phyloP scores from a whole-genome alignment of 225 moss, liverwort and hornwort genomes.

The Polytrichum formosum region DNA sequence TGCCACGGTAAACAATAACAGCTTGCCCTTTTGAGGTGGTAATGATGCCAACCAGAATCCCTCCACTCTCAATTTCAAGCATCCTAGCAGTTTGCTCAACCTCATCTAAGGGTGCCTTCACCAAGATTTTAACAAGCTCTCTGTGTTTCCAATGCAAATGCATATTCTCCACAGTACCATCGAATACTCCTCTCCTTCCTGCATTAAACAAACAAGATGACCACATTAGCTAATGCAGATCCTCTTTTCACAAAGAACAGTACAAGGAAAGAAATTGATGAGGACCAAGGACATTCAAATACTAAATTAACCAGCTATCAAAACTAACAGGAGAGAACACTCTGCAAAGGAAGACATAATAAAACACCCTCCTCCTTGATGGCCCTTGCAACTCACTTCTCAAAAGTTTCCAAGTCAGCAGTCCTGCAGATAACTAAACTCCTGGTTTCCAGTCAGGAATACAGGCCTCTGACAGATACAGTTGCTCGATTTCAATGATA shows the following conservation, averaged over 20 bases:
- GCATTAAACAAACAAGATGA: conserved; percentile 18
- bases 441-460: no score
- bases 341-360: not conserved
- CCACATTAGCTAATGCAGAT: conserved; percentile 3
- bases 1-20: conserved; percentile 83
- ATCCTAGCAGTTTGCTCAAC: conserved; percentile 80
- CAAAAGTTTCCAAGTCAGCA: not conserved
- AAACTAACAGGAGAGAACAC: not conserved
- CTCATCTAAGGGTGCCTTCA: conserved; percentile 68
- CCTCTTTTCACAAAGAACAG: not conserved
- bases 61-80: conserved; percentile 92
- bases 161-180: conserved; percentile 95
- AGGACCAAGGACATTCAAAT: not conserved
- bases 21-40: conserved; percentile 82
- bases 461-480: no score
- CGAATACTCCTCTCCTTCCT: conserved; percentile 96
- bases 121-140: conserved; percentile 81
- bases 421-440: no score
- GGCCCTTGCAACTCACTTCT: not conserved
- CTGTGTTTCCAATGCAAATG: conserved; percentile 98
- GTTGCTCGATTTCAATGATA: no score
- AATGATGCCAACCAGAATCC: conserved; percentile 70
- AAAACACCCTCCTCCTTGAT: not conserved
- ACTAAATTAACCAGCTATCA: conserved; percentile 2
- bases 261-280: not conserved